phyloP scores from a whole-genome alignment of 768 basidiomycete genomes.

The Russula virescens region DNA sequence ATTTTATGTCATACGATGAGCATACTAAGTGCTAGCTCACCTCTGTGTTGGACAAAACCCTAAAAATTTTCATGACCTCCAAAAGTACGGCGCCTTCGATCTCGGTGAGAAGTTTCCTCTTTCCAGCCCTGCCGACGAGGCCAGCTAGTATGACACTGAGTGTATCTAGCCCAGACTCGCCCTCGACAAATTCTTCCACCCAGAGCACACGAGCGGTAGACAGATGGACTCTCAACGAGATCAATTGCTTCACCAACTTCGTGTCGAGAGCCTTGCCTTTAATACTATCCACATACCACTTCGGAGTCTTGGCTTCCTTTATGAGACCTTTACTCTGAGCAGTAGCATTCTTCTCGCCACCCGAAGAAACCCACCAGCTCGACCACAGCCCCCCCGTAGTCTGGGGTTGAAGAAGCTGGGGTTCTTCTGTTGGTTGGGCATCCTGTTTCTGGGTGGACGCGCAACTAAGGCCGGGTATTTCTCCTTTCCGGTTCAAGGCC shows the following conservation, averaged over 20 bases:
- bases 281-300: constrained; percentile 60
- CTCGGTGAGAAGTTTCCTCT: constrained; percentile 54
- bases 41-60: constrained; percentile 80
- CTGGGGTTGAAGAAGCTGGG: constrained; percentile 49
- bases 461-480: constrained; percentile 33
- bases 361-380: constrained; percentile 70
- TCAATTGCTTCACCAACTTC: constrained; percentile 69
- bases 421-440: constrained; percentile 16
- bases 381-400: constrained; percentile 71
- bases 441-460: neutral
- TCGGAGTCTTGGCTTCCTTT: constrained; percentile 44
- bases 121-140: constrained; percentile 64
- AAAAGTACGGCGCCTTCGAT: constrained; percentile 60
- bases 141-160: constrained; percentile 52
- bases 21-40: constrained; percentile 39
- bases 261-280: constrained; percentile 50
- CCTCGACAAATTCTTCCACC: constrained; percentile 70
- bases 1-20: constrained; percentile 13
- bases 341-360: constrained; percentile 40
- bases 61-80: constrained; percentile 73
- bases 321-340: constrained; percentile 28
- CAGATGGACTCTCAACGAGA: constrained; percentile 77
- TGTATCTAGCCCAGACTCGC: constrained; percentile 58
- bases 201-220: constrained; percentile 77
- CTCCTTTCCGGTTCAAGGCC: constrained; percentile 34